Evolutionary conservation across 495 filamentous ascomycete species (phyloP), one percentile per base, ranked within the genome.

Genomic region (Penicillium waksmanii): DNA sequence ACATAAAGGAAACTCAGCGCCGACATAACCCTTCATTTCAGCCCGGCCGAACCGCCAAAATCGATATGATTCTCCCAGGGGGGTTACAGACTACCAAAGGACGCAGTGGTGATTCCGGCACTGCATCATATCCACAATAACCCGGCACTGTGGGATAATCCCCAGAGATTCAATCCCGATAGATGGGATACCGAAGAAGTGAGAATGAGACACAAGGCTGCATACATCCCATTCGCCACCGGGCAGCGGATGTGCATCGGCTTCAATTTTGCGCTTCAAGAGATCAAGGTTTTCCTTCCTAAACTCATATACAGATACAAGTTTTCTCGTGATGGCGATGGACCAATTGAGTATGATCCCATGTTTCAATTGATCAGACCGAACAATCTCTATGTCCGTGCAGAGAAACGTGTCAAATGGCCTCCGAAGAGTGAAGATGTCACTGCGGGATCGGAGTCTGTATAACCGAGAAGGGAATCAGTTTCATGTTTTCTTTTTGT

Each of bases 1-100:
- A 75, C 64, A 69, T 86, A 72, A 84, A 86, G 63, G 83, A 85
- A 62, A 79, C 75, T 7, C 83, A 83, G 56, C 74, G 83, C 4
- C 69, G 75, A 2, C 82, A 86, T 69, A 84, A 80, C 61, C 75
- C 83, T 0, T 77, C 73, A 15, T 85, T 77, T 69, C 82, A 85
- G 57, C 76, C 83, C 2, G 82, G 67, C 13, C 77, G 83, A 40
- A 85, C 74, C 2, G 68, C 81, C 15, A 79, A 78, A 55, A 64
- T 65, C 3, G 81, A 84, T 51, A 61, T 82, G 10, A 69, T 85
- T 31, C 64, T 86, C 1, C 83, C 83, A 0, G 82, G 83, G 83
- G 6, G 82, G 83, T 0, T 86, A 83, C 70, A 65, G 65, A 18
- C 47, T 85, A 2, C 76, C 80, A 9, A 67, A 73, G 36, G 75